Evolutionary conservation across 1,284 basidiomycete genomes (phyloP).

Genomic region (Cystobasidium sp.): DNA sequence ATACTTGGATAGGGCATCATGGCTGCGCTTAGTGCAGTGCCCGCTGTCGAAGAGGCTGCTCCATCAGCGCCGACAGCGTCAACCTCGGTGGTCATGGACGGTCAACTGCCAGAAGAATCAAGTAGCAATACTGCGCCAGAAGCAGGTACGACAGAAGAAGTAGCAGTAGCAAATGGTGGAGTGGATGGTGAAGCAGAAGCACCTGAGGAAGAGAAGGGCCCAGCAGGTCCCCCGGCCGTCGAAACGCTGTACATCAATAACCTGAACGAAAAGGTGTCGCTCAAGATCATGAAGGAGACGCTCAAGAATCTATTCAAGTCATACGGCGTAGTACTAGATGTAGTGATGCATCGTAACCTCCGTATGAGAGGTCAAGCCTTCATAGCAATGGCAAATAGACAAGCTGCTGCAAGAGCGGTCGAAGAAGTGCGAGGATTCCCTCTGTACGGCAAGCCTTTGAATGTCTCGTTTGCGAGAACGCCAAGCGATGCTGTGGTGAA

Average conservation of each 20-base stretch:
- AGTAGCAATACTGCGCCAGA: conserved; percentile 16
- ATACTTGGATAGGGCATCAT: neutral
- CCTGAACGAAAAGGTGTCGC: conserved; percentile 93
- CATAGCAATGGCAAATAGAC: conserved; percentile 81
- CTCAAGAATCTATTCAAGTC: conserved; percentile 87
- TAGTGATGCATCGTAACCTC: conserved; percentile 88
- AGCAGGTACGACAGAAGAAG: conserved; percentile 1
- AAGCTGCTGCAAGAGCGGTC: conserved; percentile 82
- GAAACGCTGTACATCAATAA: conserved; percentile 97
- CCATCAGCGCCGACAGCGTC: conserved; percentile 25
- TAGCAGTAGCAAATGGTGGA: neutral
- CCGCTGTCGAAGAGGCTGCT: conserved; percentile 14
- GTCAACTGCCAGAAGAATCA: conserved; percentile 15
- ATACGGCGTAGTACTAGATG: conserved; percentile 88
- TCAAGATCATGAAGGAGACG: conserved; percentile 68
- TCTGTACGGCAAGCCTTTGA: conserved; percentile 94
- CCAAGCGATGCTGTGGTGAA: conserved; percentile 87
- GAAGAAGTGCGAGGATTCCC: conserved; percentile 93
- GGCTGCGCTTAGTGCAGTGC: conserved; percentile 28
- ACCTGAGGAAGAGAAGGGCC: conserved; percentile 37
- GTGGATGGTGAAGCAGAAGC: neutral
- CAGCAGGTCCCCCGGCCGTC: conserved; percentile 59
- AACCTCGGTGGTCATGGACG: conserved; percentile 10
- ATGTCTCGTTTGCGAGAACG: conserved; percentile 88
- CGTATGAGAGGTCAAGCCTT: conserved; percentile 99